phyloP scores from a whole-genome alignment of 257 asterid genomes.

The Lantana camara region DNA sequence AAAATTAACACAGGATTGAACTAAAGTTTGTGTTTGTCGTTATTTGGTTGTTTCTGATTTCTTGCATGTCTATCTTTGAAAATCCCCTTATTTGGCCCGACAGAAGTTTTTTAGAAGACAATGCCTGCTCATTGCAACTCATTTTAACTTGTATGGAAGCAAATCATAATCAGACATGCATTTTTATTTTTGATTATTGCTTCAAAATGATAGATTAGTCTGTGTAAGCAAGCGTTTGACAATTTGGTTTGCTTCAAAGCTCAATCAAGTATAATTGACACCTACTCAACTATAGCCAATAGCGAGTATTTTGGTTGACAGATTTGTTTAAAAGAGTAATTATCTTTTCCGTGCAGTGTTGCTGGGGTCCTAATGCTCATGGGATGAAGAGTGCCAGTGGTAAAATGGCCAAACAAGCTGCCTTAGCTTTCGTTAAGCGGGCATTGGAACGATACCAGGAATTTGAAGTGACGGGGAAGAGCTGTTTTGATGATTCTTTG shows the following conservation, averaged over 20 bases:
- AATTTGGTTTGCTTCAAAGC: slow-evolving; percentile 7
- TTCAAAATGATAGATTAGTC: slow-evolving; percentile 7
- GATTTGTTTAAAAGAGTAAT: slow-evolving; percentile 1
- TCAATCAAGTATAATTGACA: neutral
- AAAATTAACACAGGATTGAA: neutral
- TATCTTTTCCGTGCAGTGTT: slow-evolving; percentile 46
- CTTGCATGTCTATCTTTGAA: slow-evolving; percentile 7
- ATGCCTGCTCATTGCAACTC: slow-evolving; percentile 1
- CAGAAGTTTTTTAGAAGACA: slow-evolving; percentile 1
- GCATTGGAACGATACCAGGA: slow-evolving; percentile 69
- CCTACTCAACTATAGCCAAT: slow-evolving; percentile 3
- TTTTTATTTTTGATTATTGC: slow-evolving; percentile 1
- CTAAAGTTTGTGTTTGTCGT: neutral
- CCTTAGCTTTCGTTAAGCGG: slow-evolving; percentile 78
- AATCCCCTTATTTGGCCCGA: slow-evolving; percentile 13
- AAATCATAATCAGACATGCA: slow-evolving; percentile 9
- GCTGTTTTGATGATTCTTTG: slow-evolving; percentile 76
- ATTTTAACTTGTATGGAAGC: slow-evolving; percentile 8
- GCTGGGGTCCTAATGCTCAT: slow-evolving; percentile 76
- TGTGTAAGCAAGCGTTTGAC: neutral
- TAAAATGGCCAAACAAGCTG: slow-evolving; percentile 87
- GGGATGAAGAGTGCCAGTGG: slow-evolving; percentile 86
- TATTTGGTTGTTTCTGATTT: slow-evolving; percentile 17
- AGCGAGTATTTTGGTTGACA: slow-evolving; percentile 2
- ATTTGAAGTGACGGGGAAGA: slow-evolving; percentile 68